Base-by-base conservation (phyloP, 495 filamentous ascomycete species). In the Neurospora sp. region DNA sequence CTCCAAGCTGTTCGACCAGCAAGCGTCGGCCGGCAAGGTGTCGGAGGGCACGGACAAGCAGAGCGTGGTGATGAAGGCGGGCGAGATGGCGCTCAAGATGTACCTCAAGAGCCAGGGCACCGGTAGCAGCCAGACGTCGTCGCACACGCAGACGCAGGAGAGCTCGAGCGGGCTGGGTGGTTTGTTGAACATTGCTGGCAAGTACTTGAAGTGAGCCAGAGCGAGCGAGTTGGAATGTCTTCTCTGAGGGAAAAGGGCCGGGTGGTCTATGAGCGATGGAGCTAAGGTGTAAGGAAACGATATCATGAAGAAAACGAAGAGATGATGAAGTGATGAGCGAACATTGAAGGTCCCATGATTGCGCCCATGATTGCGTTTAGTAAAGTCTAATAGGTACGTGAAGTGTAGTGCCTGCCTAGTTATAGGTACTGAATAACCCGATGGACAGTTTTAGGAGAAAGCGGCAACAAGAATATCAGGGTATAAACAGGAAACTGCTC, bases 21-120 rank as follows among this genome's bases (percentile, higher is more conserved):
- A 87, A 80, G 74, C 80, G 40, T 80, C 83, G 4, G 79, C 83
- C 39, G 86, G 86, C 39, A 85, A 86, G 66, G 83, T 88, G 42
- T 78, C 80, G 7, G 72, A 75, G 18, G 82, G 82, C 11, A 80
- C 81, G 18, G 86, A 83, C 77, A 88, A 88, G 84, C 82, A 88
- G 77, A 82, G 80, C 23, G 86, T 80, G 44, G 79, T 88, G 11
- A 82, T 84, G 80, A 79, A 88, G 77, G 87, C 87, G 5, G 87
- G 82, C 27, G 85, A 88, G 82, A 83, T 86, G 83, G 87, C 86
- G 14, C 75, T 88, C 35, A 85, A 86, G 81, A 85, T 88, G 85
- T 88, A 88, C 74, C 72, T 87, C 74, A 85, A 87, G 81, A 85
- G 82, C 72, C 80, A 85, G 72, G 84, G 81, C 9, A 71, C 76